These are phyloP conservation scores for Endothia cerciana DNA, from an alignment of 2,329 filamentous ascomycete species.

Conservation along the genomic window DNA sequence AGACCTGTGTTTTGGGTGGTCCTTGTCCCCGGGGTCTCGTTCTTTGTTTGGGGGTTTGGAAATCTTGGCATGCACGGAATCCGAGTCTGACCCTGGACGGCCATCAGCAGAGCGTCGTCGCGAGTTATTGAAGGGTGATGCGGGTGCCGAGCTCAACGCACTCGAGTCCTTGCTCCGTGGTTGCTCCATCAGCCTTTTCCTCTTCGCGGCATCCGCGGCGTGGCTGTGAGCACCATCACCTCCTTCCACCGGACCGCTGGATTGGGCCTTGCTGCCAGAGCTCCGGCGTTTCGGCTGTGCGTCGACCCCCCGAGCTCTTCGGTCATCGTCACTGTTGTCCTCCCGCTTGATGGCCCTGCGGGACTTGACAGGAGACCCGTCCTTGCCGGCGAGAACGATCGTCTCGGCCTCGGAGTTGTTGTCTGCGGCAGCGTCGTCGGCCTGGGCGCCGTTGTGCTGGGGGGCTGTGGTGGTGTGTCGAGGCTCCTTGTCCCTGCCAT, in stretches of 20 bases:
- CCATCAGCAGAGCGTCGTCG: slow-evolving; percentile 45
- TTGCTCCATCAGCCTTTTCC: slow-evolving; percentile 52
- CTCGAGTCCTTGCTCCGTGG: slow-evolving; percentile 57
- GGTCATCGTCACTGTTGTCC: slow-evolving; percentile 61
- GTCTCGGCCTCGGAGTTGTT: slow-evolving; percentile 74
- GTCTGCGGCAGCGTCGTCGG: slow-evolving; percentile 52
- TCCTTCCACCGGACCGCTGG: slow-evolving; percentile 38
- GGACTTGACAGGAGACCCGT: slow-evolving; percentile 66
- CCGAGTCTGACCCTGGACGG: slow-evolving; percentile 60
- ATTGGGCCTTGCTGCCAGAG: slow-evolving; percentile 41
- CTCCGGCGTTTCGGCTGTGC: slow-evolving; percentile 41
- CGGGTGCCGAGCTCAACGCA: slow-evolving; percentile 62
- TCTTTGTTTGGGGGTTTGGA: slow-evolving; percentile 51
- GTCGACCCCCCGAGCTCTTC: slow-evolving; percentile 35
- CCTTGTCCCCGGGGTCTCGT: slow-evolving; percentile 20
- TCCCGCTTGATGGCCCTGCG: slow-evolving; percentile 69
- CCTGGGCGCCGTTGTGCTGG: slow-evolving; percentile 39
- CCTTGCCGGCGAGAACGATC: slow-evolving; percentile 68
- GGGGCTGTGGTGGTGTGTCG: slow-evolving; percentile 34
- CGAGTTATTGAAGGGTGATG: slow-evolving; percentile 54
- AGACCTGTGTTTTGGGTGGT: slow-evolving; percentile 39
- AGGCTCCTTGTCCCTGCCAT: slow-evolving; percentile 20
- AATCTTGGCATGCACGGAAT: slow-evolving; percentile 49
- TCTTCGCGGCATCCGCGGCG: slow-evolving; percentile 48
- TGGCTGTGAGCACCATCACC: slow-evolving; percentile 27